A percentile compares a stretch with the other conserved stretches of the same genome.
Evolutionary conservation across 495 filamentous ascomycete species (phyloP).

Genomic region (Bacidia rubella): DNA sequence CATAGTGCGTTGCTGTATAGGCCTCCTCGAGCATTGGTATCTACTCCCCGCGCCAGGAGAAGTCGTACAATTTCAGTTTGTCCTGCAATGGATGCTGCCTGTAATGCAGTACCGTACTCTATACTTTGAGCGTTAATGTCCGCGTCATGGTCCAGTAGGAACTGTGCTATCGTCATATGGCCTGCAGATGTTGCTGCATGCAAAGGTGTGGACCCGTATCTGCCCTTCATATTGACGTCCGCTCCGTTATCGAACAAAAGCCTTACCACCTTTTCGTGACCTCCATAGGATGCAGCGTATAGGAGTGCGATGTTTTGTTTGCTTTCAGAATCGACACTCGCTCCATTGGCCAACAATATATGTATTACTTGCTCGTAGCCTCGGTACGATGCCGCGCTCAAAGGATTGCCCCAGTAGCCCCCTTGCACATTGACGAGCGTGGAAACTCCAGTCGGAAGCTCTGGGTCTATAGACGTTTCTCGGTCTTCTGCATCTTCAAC

Average conservation of each 20-base stretch:
- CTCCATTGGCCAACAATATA: constrained; percentile 4
- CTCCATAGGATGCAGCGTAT: constrained; percentile 7
- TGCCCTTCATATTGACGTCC: constrained; percentile 10
- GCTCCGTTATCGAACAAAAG: constrained; percentile 15
- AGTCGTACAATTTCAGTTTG: background rate
- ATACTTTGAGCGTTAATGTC: constrained; percentile 5
- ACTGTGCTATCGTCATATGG: background rate
- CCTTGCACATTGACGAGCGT: constrained; percentile 10
- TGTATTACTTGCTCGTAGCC: background rate
- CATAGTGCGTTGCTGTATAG: background rate
- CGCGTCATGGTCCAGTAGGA: background rate
- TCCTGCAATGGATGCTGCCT: background rate
- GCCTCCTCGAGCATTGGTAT: constrained; percentile 18
- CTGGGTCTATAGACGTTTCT: too few relatives aligned
- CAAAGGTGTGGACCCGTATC: background rate
- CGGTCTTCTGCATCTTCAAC: background rate
- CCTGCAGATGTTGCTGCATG: background rate
- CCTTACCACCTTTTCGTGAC: background rate
- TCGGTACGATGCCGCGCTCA: constrained; percentile 11
- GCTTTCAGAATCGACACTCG: constrained; percentile 7
- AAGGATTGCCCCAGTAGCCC: constrained; percentile 5
- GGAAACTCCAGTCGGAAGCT: too few relatives aligned
- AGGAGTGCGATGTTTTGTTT: constrained; percentile 9
- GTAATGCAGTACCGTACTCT: background rate
- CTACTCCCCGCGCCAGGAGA: constrained; percentile 6